Conservation (phyloP, 108 stramenopile species). For the Mediolabrus comicus region DNA sequence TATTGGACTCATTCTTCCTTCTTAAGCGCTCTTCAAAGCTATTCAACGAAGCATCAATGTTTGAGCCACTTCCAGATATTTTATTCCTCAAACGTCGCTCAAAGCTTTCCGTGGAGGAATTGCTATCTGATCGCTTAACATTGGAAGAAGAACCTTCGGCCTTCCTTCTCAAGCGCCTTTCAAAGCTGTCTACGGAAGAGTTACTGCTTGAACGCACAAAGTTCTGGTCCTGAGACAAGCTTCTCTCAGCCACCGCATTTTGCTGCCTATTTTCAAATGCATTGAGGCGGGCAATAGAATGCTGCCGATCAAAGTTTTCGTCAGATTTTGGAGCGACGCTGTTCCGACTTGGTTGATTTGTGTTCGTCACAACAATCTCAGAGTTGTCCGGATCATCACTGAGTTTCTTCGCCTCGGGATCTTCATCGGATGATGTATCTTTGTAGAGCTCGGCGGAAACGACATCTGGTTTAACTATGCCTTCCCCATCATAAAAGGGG, state of each 20-base stretch:
- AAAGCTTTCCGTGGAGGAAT: not conserved
- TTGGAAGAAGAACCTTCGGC: not conserved
- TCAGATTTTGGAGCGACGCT: no score
- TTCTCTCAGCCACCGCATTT: not conserved
- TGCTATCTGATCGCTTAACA: not conserved
- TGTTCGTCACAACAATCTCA: not conserved
- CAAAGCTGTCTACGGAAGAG: not conserved
- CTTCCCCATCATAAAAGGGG: not conserved
- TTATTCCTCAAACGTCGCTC: not conserved
- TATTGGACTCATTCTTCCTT: not conserved
- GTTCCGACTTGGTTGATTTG: not conserved
- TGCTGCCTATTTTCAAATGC: not conserved
- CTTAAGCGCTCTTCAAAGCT: not conserved
- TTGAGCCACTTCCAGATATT: not conserved
- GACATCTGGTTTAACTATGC: not conserved
- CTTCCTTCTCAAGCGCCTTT: not conserved
- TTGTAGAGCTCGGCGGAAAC: not conserved
- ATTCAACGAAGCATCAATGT: not conserved
- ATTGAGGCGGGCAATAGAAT: not conserved
- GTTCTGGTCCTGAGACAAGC: not conserved
- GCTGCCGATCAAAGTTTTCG: not conserved
- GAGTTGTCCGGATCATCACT: not conserved
- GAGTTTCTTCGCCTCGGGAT: not conserved
- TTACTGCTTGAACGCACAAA: no score
- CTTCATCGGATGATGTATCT: not conserved